Conservation (phyloP, 352 stramenopile genomes). For the Plasmopara halstedii region DNA sequence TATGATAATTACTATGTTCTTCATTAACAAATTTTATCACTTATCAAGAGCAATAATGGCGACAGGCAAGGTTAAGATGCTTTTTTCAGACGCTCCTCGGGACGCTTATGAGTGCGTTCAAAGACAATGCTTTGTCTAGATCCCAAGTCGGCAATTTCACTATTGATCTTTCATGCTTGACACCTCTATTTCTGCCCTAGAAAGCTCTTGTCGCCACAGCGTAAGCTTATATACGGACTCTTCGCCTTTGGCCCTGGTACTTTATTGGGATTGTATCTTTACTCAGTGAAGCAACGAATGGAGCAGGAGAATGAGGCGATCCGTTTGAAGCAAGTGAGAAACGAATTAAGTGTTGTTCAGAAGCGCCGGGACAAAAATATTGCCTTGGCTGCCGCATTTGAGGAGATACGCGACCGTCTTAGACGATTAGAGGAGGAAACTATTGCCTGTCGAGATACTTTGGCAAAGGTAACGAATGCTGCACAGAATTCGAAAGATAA, state of each 20-base stretch:
- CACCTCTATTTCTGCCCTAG: slow-evolving; percentile 13
- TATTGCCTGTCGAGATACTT: slow-evolving; percentile 20
- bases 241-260: slow-evolving; percentile 67
- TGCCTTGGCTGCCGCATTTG: slow-evolving; percentile 37
- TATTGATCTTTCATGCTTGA: background rate
- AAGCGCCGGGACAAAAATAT: slow-evolving; percentile 44
- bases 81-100: slow-evolving; percentile 63
- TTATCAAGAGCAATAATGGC: slow-evolving; percentile 6
- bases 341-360: slow-evolving; percentile 32
- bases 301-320: slow-evolving; percentile 52
- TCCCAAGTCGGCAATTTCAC: background rate
- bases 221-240: slow-evolving; percentile 57
- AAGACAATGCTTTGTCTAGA: background rate
- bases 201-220: slow-evolving; percentile 51
- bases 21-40: background rate
- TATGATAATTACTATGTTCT: too few relatives aligned
- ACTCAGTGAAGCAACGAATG: slow-evolving; percentile 66
- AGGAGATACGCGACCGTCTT: slow-evolving; percentile 58
- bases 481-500: background rate
- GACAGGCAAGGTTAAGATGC: slow-evolving; percentile 48
- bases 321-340: slow-evolving; percentile 33
- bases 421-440: slow-evolving; percentile 41
- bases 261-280: slow-evolving; percentile 53
- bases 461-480: slow-evolving; percentile 8
- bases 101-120: slow-evolving; percentile 55